Conservation (phyloP, 179 eudicot species). For the Actinidia chinensis region DNA sequence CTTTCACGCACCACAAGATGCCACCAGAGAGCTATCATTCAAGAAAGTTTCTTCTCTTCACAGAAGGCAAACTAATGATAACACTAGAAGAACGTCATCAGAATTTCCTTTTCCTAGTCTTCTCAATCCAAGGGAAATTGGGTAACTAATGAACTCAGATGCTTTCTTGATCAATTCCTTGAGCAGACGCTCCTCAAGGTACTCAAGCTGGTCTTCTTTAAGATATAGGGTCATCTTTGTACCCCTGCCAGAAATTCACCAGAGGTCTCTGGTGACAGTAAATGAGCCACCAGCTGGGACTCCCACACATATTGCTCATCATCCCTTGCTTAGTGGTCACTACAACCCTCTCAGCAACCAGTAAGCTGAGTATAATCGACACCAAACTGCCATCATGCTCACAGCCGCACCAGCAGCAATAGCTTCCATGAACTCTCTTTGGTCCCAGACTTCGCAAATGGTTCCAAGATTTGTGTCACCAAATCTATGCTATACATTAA, state of each 20-base stretch:
- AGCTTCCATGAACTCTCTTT: conserved; percentile 71
- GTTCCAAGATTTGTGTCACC: conserved; percentile 74
- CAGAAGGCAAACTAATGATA: no score
- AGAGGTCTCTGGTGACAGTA: conserved; percentile 73
- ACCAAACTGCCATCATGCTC: conserved; percentile 75
- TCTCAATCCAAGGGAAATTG: conserved; percentile 83
- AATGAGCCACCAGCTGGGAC: conserved; percentile 87
- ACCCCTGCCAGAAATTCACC: conserved; percentile 82
- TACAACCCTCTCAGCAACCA: conserved; percentile 63
- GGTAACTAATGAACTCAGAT: conserved; percentile 87
- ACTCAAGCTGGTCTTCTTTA: conserved; percentile 88
- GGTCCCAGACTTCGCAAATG: conserved; percentile 69
- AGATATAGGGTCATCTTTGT: conserved; percentile 67
- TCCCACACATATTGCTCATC: conserved; percentile 87
- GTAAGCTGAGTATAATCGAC: conserved; percentile 70
- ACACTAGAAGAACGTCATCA: no score
- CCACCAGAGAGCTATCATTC: no score
- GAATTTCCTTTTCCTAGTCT: conserved; percentile 87
- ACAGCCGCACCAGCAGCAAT: conserved; percentile 74
- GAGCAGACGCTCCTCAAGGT: conserved; percentile 77
- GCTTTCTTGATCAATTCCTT: conserved; percentile 83
- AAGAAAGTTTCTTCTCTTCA: no score
- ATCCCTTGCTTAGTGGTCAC: conserved; percentile 85
- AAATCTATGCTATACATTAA: no score
- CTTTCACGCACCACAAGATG: no score